Evolutionary conservation across 2,329 filamentous ascomycete species (phyloP), one percentile per base, ranked within the genome.

Genomic region (Talaromyces sp.): DNA sequence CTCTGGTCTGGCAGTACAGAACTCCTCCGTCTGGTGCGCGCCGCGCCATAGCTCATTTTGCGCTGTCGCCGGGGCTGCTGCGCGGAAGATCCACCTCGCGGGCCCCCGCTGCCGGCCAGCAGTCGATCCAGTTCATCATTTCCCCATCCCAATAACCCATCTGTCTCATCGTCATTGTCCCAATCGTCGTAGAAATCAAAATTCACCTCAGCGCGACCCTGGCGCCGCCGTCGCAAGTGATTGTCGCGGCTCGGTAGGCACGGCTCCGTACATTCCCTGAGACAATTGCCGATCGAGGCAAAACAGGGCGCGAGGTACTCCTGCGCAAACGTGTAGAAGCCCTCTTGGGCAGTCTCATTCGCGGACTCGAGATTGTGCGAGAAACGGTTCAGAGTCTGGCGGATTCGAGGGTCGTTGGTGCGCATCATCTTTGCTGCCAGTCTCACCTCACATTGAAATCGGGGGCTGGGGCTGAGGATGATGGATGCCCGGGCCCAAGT

Each of bases 141-240:
- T 44, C 88, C 88, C 90, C 92, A 96, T 53, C 86, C 88, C 58
- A 93, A 78, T 55, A 93, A 74, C 44, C 86, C 83, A 36, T 80
- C 80, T 57, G 84, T 83, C 32, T 67, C 70, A 61, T 86, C 84
- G 59, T 86, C 83, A 53, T 84, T 82, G 64, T 96, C 92, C 93
- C 93, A 98, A 75, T 97, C 93, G 75, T 97, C 93, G 78, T 98
- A 98, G 74, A 98, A 98, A 75, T 97, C 93, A 73, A 98, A 98
- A 70, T 86, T 93, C 69, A 90, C 85, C 76, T 97, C 93, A 30
- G 92, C 90, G 57, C 81, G 77, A 19, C 76, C 77, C 39, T 89
- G 84, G 69, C 92, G 87, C 64, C 88, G 81, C 61, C 91, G 86
- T 58, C 62, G 86, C 55, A 86, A 80, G 62, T 90, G 87, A 71